Evolutionary conservation across 2,329 filamentous ascomycete species (phyloP).

Genomic region (Chrysoporthe puriensis): DNA sequence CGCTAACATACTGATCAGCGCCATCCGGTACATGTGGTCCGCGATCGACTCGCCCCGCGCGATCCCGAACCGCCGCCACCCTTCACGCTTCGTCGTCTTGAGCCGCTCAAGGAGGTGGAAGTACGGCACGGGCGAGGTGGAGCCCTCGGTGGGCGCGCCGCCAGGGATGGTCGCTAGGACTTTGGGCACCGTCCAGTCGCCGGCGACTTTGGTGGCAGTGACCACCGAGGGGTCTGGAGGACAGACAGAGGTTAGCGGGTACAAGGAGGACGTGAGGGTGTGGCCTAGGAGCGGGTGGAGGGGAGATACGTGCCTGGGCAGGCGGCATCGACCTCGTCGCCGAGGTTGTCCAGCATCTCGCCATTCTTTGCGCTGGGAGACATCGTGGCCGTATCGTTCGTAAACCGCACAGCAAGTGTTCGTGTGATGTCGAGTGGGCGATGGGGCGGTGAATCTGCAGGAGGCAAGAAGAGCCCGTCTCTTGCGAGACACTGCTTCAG

Average conservation of each 20-base stretch:
- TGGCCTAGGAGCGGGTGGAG: no score
- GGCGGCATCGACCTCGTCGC: conserved; percentile 16
- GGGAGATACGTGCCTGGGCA: conserved; percentile 21
- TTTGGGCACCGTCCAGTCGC: conserved; percentile 59
- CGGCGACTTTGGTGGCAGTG: conserved; percentile 45
- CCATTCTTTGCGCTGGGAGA: conserved; percentile 21
- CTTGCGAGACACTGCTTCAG: background rate
- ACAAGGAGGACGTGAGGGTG: background rate
- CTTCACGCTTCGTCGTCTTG: conserved; percentile 95
- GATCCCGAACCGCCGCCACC: conserved; percentile 90
- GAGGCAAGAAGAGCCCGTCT: background rate
- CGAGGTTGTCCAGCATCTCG: conserved; percentile 14
- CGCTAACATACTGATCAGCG: conserved; percentile 90
- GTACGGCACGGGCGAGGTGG: conserved; percentile 80
- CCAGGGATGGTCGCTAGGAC: conserved; percentile 68
- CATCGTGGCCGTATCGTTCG: conserved; percentile 7
- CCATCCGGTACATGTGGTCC: conserved; percentile 99
- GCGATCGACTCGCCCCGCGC: conserved; percentile 81
- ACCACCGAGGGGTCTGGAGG: conserved; percentile 42
- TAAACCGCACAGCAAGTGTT: background rate
- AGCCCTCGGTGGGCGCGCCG: conserved; percentile 60
- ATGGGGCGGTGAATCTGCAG: background rate
- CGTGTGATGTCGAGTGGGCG: background rate
- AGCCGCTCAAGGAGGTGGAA: conserved; percentile 93
- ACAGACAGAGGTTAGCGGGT: no score